Evolutionary conservation across 2,329 filamentous ascomycete species (phyloP), one percentile per base, ranked within the genome.

Genomic region (Fusarium redolens): DNA sequence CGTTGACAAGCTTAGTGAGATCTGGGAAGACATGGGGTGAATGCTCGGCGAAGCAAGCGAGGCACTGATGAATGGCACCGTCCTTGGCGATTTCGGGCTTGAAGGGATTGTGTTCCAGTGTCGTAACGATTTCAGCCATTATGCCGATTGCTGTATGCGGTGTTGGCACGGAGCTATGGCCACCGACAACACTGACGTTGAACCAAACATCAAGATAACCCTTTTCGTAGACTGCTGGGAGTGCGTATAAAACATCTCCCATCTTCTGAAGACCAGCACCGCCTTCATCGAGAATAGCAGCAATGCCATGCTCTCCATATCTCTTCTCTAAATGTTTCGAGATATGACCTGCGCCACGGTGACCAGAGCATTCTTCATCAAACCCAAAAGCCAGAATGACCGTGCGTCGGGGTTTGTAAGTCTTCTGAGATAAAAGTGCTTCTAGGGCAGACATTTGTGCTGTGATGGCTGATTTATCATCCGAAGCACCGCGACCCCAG

Each of bases 91-190:
- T 67, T 4, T 64, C 4, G 0, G 89, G 86, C 4, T 83, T 79
- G 78, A 88, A 92, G 0, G 87, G 84, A 51, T 88, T 82, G 2
- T 82, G 79, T 77, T 93, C 91, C 11, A 93, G 87, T 25, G 84
- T 78, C n/a, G 86, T 85, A 65, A 92, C 86, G 47, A 93, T 86
- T 74, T 93, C 89, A 15, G 88, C 85, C 69, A 92, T 85, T 68
- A 93, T 90, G 7, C 91, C 91, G 63, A 93, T 92, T 18, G 89
- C 89, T 0, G 90, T 93, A 79, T 93, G 90, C 3, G 88, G 84
- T 11, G 87, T 86, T 45, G 89, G 87, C 0, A 82, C 79, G 3
- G 86, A 90, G 55, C 86, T 89, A 74, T 92, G 90, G 3, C 90
- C 90, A 9, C 90, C 90, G 3, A 84, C 82, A 12, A 89, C 85